These are phyloP conservation scores for Pestalotiopsis sp. DNA, from an alignment of 2,329 filamentous ascomycete genomes.

Conservation along the genomic window DNA sequence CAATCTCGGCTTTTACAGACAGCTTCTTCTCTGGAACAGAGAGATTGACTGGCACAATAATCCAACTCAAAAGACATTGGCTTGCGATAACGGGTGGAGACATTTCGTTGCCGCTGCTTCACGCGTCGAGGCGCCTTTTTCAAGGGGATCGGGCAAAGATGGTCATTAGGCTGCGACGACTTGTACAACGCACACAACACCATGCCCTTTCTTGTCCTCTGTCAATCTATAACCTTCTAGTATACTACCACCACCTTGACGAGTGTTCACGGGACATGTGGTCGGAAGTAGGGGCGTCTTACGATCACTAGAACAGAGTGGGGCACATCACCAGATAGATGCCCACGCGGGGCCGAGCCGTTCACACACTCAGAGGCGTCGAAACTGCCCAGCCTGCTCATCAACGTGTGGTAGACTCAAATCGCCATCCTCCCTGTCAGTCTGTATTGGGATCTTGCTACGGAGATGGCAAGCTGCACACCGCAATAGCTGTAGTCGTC, in stretches of 20 bases:
- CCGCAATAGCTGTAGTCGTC: no score
- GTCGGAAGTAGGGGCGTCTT: not conserved
- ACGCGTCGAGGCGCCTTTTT: not conserved
- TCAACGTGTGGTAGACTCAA: no score
- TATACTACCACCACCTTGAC: not conserved
- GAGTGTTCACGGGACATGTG: not conserved
- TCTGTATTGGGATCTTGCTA: no score
- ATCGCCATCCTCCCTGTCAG: no score
- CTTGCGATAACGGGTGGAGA: not conserved
- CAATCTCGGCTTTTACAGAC: not conserved
- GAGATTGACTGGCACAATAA: not conserved
- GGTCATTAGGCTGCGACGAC: not conserved
- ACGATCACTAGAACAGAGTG: not conserved
- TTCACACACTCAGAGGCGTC: not conserved
- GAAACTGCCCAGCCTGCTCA: no score
- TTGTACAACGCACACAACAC: not conserved
- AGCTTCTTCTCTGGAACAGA: not conserved
- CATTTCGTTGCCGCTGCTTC: not conserved
- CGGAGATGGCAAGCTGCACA: no score
- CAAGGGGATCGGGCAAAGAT: not conserved
- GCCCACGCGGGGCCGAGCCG: not conserved
- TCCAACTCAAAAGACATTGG: not conserved
- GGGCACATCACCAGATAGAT: not conserved
- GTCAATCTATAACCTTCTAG: not conserved
- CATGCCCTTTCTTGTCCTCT: not conserved